Base-by-base conservation (phyloP, 352 stramenopile species). In the Phytophthora podocarpi region DNA sequence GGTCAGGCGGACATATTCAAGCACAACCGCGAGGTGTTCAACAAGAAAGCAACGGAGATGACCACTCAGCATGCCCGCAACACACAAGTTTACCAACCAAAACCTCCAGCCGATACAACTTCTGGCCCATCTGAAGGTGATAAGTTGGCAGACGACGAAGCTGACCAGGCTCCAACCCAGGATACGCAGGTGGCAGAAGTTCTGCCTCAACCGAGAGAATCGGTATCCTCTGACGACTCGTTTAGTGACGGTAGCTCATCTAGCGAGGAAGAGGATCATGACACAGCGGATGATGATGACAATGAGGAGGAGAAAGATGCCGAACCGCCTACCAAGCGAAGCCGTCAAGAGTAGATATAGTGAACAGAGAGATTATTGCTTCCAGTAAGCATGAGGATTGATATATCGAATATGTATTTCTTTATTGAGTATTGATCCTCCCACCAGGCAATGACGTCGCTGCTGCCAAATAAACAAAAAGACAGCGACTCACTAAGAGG, bases 1-100 rank as follows among this genome's bases (percentile, higher is more conserved):
- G 21, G 35, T n/a, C 48, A 94, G 85, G 86, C 85, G 5, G 82
- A 91, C 28, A 61, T 83, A 5, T 94, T 89, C 67, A 91, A 92
- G 67, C 80, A 91, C 64, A 82, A 91, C 26, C 77, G 80, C 7
- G 81, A 85, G 42, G 40, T 90, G 16, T 94, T 92, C 36, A 87
- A 83, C 23, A 55, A 63, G 13, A 91, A 85, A 56, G 85, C 85
- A 10, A 67, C 37, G 8, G 85, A 89, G 41, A 77, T 90, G 67
- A 92, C 85, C 1, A 34, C 26, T 15, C 66, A 86, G 28, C 74
- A 91, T 42, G 82, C 85, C 12, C 66, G 61, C 1, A 51, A 47
- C 3, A 58, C 52, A 13, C 52, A 68, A 42, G 8, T 42, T 31
- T 53, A 42, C 16, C 31, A 39, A 28, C 10, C 35, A 13, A 70